Conservation (phyloP, 2,329 filamentous ascomycete species). For the Botrytis fabae region DNA sequence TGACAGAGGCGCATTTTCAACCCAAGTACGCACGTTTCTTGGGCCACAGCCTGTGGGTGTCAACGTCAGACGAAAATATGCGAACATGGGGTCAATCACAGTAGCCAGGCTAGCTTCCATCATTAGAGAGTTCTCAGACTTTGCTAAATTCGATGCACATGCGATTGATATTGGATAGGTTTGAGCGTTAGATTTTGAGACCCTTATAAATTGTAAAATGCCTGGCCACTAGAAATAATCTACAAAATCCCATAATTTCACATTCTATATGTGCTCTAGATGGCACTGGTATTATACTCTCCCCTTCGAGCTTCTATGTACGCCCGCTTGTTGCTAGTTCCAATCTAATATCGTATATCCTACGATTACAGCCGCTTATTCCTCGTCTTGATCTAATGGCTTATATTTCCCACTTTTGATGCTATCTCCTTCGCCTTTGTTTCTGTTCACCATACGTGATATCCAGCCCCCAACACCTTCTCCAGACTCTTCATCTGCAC, state of each 20-base stretch:
- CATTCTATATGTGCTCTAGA: constrained; percentile 22
- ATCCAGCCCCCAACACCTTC: constrained; percentile 70
- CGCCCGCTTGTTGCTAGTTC: constrained; percentile 29
- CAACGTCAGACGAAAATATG: not conserved
- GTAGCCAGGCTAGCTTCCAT: not conserved
- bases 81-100: not conserved
- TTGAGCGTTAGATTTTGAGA: not conserved
- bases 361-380: constrained; percentile 27
- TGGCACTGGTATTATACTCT: constrained; percentile 26
- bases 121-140: not conserved
- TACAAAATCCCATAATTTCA: constrained; percentile 17
- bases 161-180: not conserved
- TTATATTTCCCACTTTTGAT: constrained; percentile 38
- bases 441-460: constrained; percentile 61
- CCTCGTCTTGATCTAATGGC: constrained; percentile 48
- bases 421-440: constrained; percentile 43
- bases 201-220: not conserved
- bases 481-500: constrained; percentile 38
- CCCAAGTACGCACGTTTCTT: not conserved
- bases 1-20: not conserved
- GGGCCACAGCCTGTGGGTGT: not conserved
- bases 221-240: constrained; percentile 10
- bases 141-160: not conserved
- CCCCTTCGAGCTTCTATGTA: constrained; percentile 16
- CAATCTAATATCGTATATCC: constrained; percentile 17